Evolutionary conservation across 176 grass and related monocot species (phyloP).

Genomic region (Musa acuminata): DNA sequence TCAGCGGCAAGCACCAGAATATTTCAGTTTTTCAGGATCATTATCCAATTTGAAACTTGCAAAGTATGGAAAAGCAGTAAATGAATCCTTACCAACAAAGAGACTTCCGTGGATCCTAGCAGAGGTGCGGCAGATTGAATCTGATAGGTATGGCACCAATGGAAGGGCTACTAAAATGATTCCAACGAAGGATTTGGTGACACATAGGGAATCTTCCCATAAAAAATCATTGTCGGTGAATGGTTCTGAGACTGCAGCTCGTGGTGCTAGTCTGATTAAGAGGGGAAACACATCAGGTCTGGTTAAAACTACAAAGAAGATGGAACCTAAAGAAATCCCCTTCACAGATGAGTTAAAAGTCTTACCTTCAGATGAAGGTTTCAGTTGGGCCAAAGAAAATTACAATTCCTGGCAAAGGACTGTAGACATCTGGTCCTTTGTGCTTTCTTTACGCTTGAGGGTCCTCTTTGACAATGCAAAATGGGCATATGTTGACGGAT

Average conservation of each 20-base stretch:
- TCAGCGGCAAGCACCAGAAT: background rate
- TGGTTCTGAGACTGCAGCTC: constrained; percentile 34
- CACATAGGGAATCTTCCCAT: constrained; percentile 27
- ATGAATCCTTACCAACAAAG: constrained; percentile 25
- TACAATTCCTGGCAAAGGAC: constrained; percentile 82
- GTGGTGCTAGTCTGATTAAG: constrained; percentile 59
- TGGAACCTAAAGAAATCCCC: constrained; percentile 21
- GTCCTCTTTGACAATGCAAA: constrained; percentile 85
- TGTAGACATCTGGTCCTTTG: constrained; percentile 85
- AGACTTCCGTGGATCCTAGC: constrained; percentile 28
- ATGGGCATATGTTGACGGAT: constrained; percentile 76
- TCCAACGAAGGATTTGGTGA: constrained; percentile 47
- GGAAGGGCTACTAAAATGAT: constrained; percentile 71
- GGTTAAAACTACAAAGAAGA: constrained; percentile 43
- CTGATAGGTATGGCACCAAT: constrained; percentile 60
- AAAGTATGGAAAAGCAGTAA: constrained; percentile 20
- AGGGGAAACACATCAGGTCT: constrained; percentile 42
- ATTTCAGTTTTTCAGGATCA: constrained; percentile 59
- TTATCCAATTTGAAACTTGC: constrained; percentile 42
- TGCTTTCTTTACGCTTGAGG: constrained; percentile 60
- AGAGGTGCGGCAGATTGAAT: constrained; percentile 33
- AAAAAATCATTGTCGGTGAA: constrained; percentile 32
- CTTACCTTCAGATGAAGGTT: constrained; percentile 88
- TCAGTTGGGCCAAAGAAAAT: constrained; percentile 88
- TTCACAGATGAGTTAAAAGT: constrained; percentile 69